phyloP scores from a whole-genome alignment of 768 basidiomycete species.

The Rhodotorula sphaerocarpa region DNA sequence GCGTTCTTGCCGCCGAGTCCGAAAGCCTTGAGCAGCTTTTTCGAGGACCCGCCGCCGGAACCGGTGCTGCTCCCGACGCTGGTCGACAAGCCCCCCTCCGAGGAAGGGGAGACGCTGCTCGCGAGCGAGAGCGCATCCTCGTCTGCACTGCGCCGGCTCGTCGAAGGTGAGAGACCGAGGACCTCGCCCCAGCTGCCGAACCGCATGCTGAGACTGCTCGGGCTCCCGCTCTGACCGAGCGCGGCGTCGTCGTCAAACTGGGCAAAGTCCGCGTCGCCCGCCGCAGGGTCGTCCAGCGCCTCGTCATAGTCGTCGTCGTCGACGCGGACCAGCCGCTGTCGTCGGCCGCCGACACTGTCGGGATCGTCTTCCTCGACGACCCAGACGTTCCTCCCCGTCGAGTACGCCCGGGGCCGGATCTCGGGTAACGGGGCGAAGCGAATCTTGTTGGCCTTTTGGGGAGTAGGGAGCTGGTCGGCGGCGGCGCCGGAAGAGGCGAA shows the following conservation, averaged over 20 bases:
- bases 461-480: not conserved
- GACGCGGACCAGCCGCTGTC: not conserved
- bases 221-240: not conserved
- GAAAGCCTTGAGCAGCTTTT: constrained; percentile 28
- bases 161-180: not conserved
- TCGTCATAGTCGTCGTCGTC: not conserved
- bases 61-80: not conserved
- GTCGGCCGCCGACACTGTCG: not conserved
- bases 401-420: constrained; percentile 26
- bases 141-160: constrained; percentile 4
- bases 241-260: not conserved
- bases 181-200: constrained; percentile 20
- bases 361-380: constrained; percentile 8
- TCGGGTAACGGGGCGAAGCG: constrained; percentile 33
- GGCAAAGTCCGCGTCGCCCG: too few relatives aligned
- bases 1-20: constrained; percentile 7
- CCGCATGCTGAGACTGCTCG: not conserved
- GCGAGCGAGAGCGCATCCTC: constrained; percentile 11
- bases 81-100: not conserved
- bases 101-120: too few relatives aligned
- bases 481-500: not conserved
- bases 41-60: not conserved
- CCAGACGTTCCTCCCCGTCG: constrained; percentile 33
- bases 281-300: not conserved
- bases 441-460: constrained; percentile 7